A percentile compares a stretch with the other conserved stretches of the same genome.
Evolutionary conservation across 495 filamentous ascomycete species (phyloP).

Genomic region (Xylaria scruposa): DNA sequence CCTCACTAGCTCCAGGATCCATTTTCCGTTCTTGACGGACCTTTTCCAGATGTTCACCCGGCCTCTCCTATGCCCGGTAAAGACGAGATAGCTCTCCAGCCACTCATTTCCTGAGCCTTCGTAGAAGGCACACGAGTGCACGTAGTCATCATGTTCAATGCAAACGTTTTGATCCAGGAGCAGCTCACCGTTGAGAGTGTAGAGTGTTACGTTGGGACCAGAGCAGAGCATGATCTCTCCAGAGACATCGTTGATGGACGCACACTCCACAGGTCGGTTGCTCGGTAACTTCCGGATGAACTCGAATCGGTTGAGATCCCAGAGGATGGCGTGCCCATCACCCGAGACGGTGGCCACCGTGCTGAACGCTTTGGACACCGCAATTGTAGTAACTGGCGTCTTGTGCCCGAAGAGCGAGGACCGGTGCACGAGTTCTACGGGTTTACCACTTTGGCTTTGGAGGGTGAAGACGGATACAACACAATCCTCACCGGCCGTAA

Average conservation of each 20-base stretch:
- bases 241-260: slow-evolving; percentile 84
- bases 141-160: slow-evolving; percentile 70
- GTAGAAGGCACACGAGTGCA: slow-evolving; percentile 88
- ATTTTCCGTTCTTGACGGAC: slow-evolving; percentile 51
- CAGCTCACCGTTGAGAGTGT: slow-evolving; percentile 84
- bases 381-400: slow-evolving; percentile 77
- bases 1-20: slow-evolving; percentile 66
- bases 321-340: slow-evolving; percentile 84
- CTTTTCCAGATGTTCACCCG: slow-evolving; percentile 79
- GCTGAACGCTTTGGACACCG: slow-evolving; percentile 86
- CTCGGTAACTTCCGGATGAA: slow-evolving; percentile 79
- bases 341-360: slow-evolving; percentile 79
- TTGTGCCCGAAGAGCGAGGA: slow-evolving; percentile 89
- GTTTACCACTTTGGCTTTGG: slow-evolving; percentile 60
- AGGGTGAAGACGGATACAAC: slow-evolving; percentile 83
- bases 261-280: slow-evolving; percentile 65
- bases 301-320: slow-evolving; percentile 89
- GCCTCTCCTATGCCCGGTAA: slow-evolving; percentile 86
- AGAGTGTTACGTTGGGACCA: slow-evolving; percentile 74
- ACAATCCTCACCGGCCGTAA: slow-evolving; percentile 91
- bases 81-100: slow-evolving; percentile 83
- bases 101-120: slow-evolving; percentile 92
- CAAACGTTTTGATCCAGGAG: slow-evolving; percentile 82
- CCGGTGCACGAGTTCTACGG: slow-evolving; percentile 80
- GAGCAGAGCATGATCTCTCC: slow-evolving; percentile 87